Evolutionary conservation across 208 protist species (phyloP), one percentile per base, ranked within the genome.

Genomic region (Wallacemonas sp.): DNA sequence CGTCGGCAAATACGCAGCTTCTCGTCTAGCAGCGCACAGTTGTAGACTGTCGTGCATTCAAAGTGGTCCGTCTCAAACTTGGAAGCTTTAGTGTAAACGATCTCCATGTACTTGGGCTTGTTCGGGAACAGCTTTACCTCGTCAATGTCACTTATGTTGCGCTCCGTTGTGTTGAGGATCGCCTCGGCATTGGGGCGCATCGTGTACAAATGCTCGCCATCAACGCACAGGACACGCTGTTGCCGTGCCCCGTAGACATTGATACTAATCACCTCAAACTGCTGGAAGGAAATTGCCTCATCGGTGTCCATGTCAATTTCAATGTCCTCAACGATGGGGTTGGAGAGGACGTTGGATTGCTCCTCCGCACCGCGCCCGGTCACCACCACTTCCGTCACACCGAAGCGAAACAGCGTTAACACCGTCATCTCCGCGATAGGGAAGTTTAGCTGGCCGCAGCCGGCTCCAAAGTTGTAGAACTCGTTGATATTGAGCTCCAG

Each of bases 401-500:
- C 90, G 62, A 91, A 96, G 27, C 90, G 82, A 56, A 83, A 85
- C 26, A 93, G 78, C 1, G 90, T 90, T 17, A 93, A 77, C 26
- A 96, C 73, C 3, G 90, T 96, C 28, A 75, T 78, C 69, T 96
- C 86, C 21, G 84, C 87, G 58, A 96, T 90, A 12, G 84, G 84
- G 30, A 82, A 80, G 68, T 83, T 85, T 27, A 84, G 75, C 27
- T 82, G 62, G 2, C 90, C 90, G 67, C 86, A 91, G 22, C 90
- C 90, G 0, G 81, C 58, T 26, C 90, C 90, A 71, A 96, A 93
- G 54, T 91, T 88, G 65, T 89, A 96, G 62, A 81, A 84, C 61
- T 96, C 86, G 51, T 91, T 92, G 45, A 92, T 91, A 64, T 91
- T 93, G 2, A 96, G 61, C 67, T 93, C 86, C n/a, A 93, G 34